Base-by-base conservation (phyloP, 1,284 basidiomycete species). In the Peniophora sp. region DNA sequence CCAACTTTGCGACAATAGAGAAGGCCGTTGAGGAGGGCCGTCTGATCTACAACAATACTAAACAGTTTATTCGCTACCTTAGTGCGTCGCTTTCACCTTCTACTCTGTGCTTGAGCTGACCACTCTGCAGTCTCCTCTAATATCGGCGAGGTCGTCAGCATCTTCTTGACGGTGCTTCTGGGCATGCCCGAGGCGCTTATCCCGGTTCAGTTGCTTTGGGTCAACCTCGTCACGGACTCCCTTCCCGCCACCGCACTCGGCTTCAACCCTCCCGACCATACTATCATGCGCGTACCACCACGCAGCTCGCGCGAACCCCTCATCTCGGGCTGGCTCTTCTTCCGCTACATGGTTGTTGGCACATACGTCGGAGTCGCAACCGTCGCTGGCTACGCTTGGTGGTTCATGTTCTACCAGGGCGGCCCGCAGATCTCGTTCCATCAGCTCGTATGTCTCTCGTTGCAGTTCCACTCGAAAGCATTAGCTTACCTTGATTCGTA, bases 121-220 rank as follows among this genome's bases (percentile, higher is more conserved):
- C 55, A 70, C 65, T 47, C 65, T 64, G 71, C 56, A 95, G 93
- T 99, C 69, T 97, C 93, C 41, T 95, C 91, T 53, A 99, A 98
- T 74, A 98, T 98, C 64, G 95, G 96, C 55, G 95, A 97, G 68
- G 96, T 98, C 56, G 94, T 98, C 64, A 91, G 89, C 63, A 99
- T 99, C 69, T 99, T 99, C 78, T 70, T 98, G 59, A 98, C 96
- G 2, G 96, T 98, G 22, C 75, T 98, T 45, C 75, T 98, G 52
- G 96, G 96, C 60, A 97, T 99, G 94, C 96, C 97, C 17, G 97
- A 99, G 68, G 96, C 96, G 50, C 74, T 99, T 54, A 97, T 98
- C 60, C 95, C 95, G 23, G 95, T 98, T 12, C 97, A 99, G 75
- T 75, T 99, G 44, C 83, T 99, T 46, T 98, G 95, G 93, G 93